phyloP scores from a whole-genome alignment of 208 protist species.

The Wallacemonas sp. region DNA sequence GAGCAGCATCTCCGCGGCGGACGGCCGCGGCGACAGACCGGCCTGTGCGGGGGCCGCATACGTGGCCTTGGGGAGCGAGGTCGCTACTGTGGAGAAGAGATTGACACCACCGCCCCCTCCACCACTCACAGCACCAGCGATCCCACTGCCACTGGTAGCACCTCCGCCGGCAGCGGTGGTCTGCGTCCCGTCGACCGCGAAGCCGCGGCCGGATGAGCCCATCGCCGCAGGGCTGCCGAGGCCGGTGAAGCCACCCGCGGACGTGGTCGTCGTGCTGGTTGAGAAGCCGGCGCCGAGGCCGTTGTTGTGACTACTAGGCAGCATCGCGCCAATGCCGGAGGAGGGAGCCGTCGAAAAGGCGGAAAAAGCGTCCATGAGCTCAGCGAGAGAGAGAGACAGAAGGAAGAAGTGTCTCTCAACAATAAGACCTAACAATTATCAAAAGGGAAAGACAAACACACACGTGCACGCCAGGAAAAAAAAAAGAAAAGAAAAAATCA shows the following conservation, averaged over 20 bases:
- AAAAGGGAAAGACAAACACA: too few relatives aligned
- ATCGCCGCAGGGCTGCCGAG: not conserved
- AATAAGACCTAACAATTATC: too few relatives aligned
- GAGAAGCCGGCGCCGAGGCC: not conserved
- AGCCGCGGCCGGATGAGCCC: not conserved
- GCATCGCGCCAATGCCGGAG: not conserved
- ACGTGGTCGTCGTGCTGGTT: not conserved
- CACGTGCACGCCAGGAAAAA: too few relatives aligned
- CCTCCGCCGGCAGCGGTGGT: too few relatives aligned
- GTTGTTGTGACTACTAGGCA: not conserved
- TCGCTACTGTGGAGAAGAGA: conserved; percentile 1
- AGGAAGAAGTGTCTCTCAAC: too few relatives aligned
- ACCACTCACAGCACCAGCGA: not conserved
- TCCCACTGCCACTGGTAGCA: not conserved
- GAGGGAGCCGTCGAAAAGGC: conserved; percentile 23
- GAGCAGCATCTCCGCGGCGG: not conserved
- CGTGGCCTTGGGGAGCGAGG: not conserved
- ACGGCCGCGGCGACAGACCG: not conserved
- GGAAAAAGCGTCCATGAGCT: conserved; percentile 18
- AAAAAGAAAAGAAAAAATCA: not conserved
- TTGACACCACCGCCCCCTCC: not conserved
- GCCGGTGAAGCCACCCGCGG: not conserved
- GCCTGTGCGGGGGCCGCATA: not conserved
- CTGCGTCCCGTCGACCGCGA: too few relatives aligned
- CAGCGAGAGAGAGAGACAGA: too few relatives aligned